These are phyloP conservation scores for Ceratopteris richardii DNA, from an alignment of 75 land plant genomes.

Conservation along the genomic window DNA sequence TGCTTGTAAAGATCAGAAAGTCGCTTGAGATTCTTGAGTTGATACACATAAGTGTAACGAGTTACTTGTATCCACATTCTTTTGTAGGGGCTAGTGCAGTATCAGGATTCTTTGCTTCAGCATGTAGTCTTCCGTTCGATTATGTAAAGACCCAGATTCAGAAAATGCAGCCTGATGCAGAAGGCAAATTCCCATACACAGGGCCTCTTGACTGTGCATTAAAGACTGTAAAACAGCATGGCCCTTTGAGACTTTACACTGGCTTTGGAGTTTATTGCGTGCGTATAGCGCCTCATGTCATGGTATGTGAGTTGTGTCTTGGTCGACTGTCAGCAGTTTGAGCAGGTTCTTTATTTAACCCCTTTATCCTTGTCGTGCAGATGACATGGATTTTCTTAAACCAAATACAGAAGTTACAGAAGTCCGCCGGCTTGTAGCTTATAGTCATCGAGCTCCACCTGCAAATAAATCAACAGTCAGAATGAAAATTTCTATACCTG, in stretches of 20 bases:
- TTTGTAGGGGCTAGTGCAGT: slow-evolving; percentile 86
- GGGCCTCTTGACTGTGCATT: slow-evolving; percentile 85
- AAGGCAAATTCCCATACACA: slow-evolving; percentile 79
- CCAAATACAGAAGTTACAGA: slow-evolving; percentile 83
- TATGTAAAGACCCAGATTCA: slow-evolving; percentile 98
- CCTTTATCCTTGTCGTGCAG: no score
- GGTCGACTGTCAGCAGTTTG: no score
- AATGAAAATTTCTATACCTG: no score
- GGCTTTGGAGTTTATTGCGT: slow-evolving; percentile 97
- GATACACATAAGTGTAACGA: no score
- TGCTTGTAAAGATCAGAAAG: no score
- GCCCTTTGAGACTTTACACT: slow-evolving; percentile 87
- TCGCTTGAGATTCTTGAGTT: no score
- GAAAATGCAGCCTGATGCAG: slow-evolving; percentile 98
- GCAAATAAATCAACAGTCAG: no score
- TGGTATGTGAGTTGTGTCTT: no score
- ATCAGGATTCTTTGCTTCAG: slow-evolving; percentile 88
- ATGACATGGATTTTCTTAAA: slow-evolving; percentile 98
- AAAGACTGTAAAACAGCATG: slow-evolving; percentile 69
- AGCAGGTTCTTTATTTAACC: no score
- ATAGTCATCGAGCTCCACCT: no score
- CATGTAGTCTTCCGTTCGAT: slow-evolving; percentile 96
- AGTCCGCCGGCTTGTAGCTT: slow-evolving; percentile 22
- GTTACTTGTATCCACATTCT: no score
- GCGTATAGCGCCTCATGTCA: slow-evolving; percentile 97